These are phyloP conservation scores for Lojkania enalia DNA, from an alignment of 2,329 filamentous ascomycete species.

Conservation along the genomic window DNA sequence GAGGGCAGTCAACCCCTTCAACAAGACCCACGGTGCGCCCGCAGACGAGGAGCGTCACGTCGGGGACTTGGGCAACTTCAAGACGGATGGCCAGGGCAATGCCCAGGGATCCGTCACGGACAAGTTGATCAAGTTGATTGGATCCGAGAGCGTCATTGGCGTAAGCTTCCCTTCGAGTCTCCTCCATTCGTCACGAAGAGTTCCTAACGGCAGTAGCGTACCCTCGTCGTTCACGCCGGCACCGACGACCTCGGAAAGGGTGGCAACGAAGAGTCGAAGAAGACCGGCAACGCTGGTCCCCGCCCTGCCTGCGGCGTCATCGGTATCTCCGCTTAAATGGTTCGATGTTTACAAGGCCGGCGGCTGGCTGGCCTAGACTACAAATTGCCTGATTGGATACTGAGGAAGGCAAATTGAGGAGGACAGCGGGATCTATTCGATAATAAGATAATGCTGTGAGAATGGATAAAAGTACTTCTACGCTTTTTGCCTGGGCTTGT, in stretches of 20 bases:
- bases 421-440: conserved; percentile 4
- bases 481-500: background rate
- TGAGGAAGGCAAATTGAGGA: conserved; percentile 9
- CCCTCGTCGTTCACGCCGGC: conserved; percentile 89
- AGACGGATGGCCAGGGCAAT: conserved; percentile 92
- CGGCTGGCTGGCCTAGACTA: background rate
- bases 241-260: conserved; percentile 97
- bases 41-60: conserved; percentile 85
- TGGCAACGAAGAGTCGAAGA: conserved; percentile 90
- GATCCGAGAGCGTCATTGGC: conserved; percentile 91
- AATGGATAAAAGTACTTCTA: conserved; percentile 10
- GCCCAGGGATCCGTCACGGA: conserved; percentile 79
- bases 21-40: conserved; percentile 90
- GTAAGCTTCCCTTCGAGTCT: conserved; percentile 56
- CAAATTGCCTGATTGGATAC: background rate
- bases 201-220: conserved; percentile 64
- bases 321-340: conserved; percentile 74
- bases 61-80: conserved; percentile 95
- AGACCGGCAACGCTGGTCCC: conserved; percentile 93
- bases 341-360: background rate
- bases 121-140: conserved; percentile 91
- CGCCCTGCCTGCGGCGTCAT: conserved; percentile 97
- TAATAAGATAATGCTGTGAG: background rate
- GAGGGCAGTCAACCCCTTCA: conserved; percentile 83
- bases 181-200: conserved; percentile 8